Evolutionary conservation across 2,329 filamentous ascomycete genomes (phyloP).

Genomic region (Nannizziopsis barbatae): DNA sequence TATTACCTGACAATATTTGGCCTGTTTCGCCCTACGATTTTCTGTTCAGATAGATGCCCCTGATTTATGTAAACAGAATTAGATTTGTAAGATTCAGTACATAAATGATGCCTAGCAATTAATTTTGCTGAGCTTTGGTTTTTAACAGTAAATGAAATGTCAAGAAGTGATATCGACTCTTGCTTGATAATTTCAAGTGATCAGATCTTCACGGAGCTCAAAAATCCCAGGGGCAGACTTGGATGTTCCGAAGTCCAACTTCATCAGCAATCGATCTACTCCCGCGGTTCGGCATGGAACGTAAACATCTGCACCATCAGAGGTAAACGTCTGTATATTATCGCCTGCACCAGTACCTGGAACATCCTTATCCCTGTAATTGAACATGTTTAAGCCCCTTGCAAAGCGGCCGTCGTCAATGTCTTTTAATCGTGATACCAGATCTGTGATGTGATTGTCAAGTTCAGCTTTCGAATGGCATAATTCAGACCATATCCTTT

Average conservation of each 20-base stretch:
- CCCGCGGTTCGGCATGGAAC: slow-evolving; percentile 63
- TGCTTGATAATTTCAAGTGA: not conserved
- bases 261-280: slow-evolving; percentile 79
- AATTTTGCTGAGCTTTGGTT: too few species aligned
- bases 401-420: slow-evolving; percentile 48
- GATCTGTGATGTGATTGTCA: slow-evolving; percentile 53
- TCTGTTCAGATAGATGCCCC: slow-evolving; percentile 2
- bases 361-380: slow-evolving; percentile 23
- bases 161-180: too few species aligned
- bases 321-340: slow-evolving; percentile 21
- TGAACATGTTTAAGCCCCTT: slow-evolving; percentile 28
- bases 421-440: slow-evolving; percentile 46
- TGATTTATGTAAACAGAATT: not conserved
- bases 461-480: slow-evolving; percentile 53
- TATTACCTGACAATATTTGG: slow-evolving; percentile 12
- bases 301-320: slow-evolving; percentile 41
- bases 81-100: too few species aligned
- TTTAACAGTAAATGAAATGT: too few species aligned
- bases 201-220: slow-evolving; percentile 7
- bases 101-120: too few species aligned
- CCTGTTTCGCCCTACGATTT: not conserved
- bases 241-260: slow-evolving; percentile 54
- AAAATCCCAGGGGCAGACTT: slow-evolving; percentile 11
- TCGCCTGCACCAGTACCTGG: slow-evolving; percentile 25
- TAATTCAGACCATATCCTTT: slow-evolving; percentile 54